Conservation (phyloP, 371 early-diverging fungal genomes). For the Rhizomucor miehei region DNA sequence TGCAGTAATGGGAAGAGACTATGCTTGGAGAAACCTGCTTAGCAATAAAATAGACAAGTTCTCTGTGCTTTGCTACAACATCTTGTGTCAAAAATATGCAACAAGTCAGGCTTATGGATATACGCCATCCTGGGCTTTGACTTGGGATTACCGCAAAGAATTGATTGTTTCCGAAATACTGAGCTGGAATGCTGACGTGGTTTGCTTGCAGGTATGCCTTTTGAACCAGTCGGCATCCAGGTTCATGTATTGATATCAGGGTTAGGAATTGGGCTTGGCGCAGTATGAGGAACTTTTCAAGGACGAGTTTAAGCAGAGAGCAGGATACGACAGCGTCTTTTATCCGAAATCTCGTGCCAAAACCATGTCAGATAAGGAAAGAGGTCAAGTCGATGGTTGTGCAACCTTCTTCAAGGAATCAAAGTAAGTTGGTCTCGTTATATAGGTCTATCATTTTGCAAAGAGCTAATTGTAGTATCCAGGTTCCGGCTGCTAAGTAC, state of each 20-base stretch:
- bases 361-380: constrained; percentile 90
- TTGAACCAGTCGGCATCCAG: background rate
- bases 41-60: constrained; percentile 52
- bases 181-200: constrained; percentile 87
- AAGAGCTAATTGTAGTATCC: background rate
- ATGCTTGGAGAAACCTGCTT: background rate
- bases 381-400: constrained; percentile 94
- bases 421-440: constrained; percentile 51
- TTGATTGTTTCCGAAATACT: constrained; percentile 87
- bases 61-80: constrained; percentile 95
- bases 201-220: constrained; percentile 90
- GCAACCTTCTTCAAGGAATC: constrained; percentile 93
- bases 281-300: constrained; percentile 86
- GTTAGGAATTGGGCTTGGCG: constrained; percentile 5
- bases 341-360: constrained; percentile 93
- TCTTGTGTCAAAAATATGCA: constrained; percentile 91
- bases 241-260: background rate
- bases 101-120: constrained; percentile 88
- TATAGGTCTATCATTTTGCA: background rate
- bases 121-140: constrained; percentile 96
- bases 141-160: constrained; percentile 94
- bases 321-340: constrained; percentile 91
- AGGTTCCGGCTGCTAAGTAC: constrained; percentile 81
- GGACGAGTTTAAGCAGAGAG: constrained; percentile 68
- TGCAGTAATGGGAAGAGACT: background rate